Conservation (phyloP, 805 yeast genomes). For the Sugiyamaella lignohabitans region DNA sequence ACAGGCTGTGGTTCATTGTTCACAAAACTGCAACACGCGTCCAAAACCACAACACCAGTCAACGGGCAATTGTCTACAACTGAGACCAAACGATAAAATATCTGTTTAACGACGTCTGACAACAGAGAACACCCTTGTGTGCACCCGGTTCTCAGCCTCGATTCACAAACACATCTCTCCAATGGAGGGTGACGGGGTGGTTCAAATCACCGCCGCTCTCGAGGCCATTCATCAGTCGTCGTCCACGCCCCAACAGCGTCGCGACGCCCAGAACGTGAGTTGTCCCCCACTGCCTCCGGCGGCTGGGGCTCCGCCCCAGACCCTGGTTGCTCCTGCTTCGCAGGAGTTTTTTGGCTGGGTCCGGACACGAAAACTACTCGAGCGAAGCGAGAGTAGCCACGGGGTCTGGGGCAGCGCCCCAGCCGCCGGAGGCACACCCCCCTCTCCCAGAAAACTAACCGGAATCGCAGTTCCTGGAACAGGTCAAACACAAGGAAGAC, state of each 20-base stretch:
- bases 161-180: no score
- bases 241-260: slow-evolving; percentile 33
- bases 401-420: neutral
- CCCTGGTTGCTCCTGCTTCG: neutral
- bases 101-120: no score
- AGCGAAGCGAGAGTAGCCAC: neutral
- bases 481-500: slow-evolving; percentile 68
- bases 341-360: no score
- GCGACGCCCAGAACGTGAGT: slow-evolving; percentile 44
- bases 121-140: no score
- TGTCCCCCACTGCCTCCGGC: neutral
- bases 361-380: neutral
- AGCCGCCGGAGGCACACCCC: neutral
- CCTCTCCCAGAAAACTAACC: neutral
- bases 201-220: slow-evolving; percentile 71
- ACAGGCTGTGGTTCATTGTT: no score
- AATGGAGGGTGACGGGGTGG: slow-evolving; percentile 43
- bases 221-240: slow-evolving; percentile 38
- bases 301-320: neutral
- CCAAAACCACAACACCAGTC: no score
- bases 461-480: slow-evolving; percentile 51
- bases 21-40: no score
- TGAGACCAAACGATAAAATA: no score
- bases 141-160: no score
- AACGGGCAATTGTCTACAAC: no score